Percentiles rank a stretch among this genome's conserved stretches.
Evolutionary conservation across 371 early-diverging fungal species (phyloP).

Genomic region (Synchytrium microbalum): DNA sequence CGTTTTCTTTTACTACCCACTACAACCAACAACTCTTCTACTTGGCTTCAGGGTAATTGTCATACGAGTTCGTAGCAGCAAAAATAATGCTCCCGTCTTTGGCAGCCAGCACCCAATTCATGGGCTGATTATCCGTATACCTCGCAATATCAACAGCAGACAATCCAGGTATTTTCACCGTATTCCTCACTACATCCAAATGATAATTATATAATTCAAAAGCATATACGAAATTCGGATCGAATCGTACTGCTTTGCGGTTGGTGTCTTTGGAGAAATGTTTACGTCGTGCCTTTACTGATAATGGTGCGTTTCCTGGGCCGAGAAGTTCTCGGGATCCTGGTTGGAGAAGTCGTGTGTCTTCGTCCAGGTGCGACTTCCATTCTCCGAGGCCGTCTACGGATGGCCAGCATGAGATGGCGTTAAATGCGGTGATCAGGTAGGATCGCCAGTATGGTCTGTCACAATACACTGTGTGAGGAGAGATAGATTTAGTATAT

Average conservation of each 20-base stretch:
- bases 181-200: not conserved
- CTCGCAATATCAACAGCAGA: not conserved
- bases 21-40: no score
- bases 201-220: not conserved
- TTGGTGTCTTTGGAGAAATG: not conserved
- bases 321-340: not conserved
- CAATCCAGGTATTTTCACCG: not conserved
- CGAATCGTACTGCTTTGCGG: not conserved
- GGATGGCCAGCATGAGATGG: constrained; percentile 1
- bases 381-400: not conserved
- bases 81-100: not conserved
- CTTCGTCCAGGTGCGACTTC: not conserved
- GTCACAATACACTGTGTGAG: not conserved
- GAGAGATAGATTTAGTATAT: not conserved
- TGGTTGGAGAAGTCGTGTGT: not conserved
- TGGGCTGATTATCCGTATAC: not conserved
- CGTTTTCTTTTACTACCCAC: no score
- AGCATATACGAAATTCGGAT: not conserved
- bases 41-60: no score
- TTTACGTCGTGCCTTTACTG: not conserved
- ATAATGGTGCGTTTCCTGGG: not conserved
- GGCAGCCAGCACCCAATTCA: not conserved
- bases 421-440: not conserved
- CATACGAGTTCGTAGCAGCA: not conserved
- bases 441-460: not conserved